A percentile compares a stretch with the other conserved stretches of the same genome.
Conservation (phyloP, 169 alveolate genomes). For the Plasmodium blacklocki region DNA sequence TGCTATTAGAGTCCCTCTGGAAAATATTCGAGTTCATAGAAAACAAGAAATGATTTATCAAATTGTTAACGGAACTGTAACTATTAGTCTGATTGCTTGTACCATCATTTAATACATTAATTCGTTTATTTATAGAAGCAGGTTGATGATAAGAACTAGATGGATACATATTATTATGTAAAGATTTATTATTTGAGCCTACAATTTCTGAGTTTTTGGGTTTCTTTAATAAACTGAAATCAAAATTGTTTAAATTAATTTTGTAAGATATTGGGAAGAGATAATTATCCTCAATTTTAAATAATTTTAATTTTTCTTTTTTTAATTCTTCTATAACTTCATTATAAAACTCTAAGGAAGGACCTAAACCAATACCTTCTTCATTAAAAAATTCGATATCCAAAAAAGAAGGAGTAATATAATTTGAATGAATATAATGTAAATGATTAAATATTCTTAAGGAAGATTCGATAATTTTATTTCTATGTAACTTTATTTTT, state of each 20-base stretch:
- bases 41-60: conserved; percentile 50
- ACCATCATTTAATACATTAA: conserved; percentile 31
- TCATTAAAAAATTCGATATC: conserved; percentile 79
- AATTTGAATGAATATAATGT: conserved; percentile 69
- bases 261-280: conserved; percentile 67
- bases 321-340: conserved; percentile 79
- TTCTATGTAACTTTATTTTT: conserved; percentile 65
- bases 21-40: conserved; percentile 64
- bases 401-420: conserved; percentile 60
- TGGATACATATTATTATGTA: not conserved
- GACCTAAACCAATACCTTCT: conserved; percentile 86
- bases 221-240: conserved; percentile 61
- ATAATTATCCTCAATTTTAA: conserved; percentile 62
- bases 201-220: conserved; percentile 40
- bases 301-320: conserved; percentile 70
- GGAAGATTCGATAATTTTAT: conserved; percentile 52
- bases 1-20: conserved; percentile 5
- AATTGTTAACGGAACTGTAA: conserved; percentile 45
- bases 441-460: conserved; percentile 75
- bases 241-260: conserved; percentile 73
- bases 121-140: conserved; percentile 27
- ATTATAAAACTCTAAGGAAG: conserved; percentile 82
- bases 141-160: conserved; percentile 12
- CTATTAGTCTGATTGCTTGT: conserved; percentile 3
- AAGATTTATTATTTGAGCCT: conserved; percentile 2